Percentiles rank a stretch among this genome's conserved stretches.
Evolutionary conservation across 1,284 basidiomycete species (phyloP).

Genomic region (Rhodofomes roseus): DNA sequence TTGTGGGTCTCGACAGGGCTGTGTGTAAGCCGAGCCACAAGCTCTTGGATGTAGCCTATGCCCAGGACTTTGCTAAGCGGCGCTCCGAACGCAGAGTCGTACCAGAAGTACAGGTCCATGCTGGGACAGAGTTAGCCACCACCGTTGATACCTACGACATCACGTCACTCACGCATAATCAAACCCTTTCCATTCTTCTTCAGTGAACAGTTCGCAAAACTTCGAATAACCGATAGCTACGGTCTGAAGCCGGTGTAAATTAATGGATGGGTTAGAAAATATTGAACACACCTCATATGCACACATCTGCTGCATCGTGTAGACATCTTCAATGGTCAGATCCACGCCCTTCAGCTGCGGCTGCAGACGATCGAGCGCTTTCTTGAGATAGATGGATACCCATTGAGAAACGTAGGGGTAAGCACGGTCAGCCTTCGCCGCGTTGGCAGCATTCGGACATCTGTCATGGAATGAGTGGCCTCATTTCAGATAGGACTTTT

Average conservation of each 20-base stretch:
- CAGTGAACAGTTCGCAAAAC: conserved; percentile 88
- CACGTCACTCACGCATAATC: conserved; percentile 63
- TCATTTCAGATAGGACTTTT: not conserved
- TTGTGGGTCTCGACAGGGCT: conserved; percentile 67
- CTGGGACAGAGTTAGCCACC: conserved; percentile 15
- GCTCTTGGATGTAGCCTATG: conserved; percentile 81
- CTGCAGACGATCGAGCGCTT: conserved; percentile 63
- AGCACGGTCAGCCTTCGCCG: conserved; percentile 52
- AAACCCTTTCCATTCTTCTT: conserved; percentile 88
- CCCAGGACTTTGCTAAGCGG: conserved; percentile 80
- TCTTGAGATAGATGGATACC: conserved; percentile 67
- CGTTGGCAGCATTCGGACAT: conserved; percentile 57
- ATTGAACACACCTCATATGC: conserved; percentile 71
- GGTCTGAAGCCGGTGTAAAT: conserved; percentile 45
- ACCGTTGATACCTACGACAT: not conserved
- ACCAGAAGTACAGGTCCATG: conserved; percentile 40
- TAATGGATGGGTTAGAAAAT: not conserved
- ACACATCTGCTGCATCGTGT: conserved; percentile 74
- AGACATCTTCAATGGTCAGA: conserved; percentile 69
- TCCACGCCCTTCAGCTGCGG: conserved; percentile 60
- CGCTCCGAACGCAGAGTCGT: conserved; percentile 73
- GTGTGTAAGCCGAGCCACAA: conserved; percentile 76
- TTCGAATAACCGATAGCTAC: conserved; percentile 87
- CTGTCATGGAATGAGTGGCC: conserved; percentile 25
- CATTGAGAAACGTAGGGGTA: conserved; percentile 56